Base-by-base conservation (phyloP, 129 eudicot genomes). In the Flaveria bidentis region DNA sequence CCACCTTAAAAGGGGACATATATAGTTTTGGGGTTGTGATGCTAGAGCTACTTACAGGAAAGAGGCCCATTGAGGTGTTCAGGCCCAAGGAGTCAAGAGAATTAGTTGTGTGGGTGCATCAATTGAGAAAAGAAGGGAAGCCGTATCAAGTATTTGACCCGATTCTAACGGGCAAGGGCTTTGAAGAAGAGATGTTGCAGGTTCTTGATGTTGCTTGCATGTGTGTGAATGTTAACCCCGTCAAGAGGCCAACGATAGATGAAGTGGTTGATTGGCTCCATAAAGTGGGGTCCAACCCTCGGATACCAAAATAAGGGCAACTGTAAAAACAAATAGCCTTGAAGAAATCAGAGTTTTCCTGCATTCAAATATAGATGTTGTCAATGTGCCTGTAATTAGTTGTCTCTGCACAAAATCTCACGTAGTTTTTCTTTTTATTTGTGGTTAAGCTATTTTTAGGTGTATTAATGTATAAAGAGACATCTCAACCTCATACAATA, bases 21-120 rank as follows among this genome's bases (percentile, higher is more conserved):
- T 89, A 92, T 60, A 92, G 97, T 79, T 92, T 92, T 68, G 97
- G 97, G 44, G 92, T 92, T 42, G 97, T 92, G 30, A 80, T 92
- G 82, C 91, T 92, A 69, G 97, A 92, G 80, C 82, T 92, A 33
- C 92, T 89, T 25, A 89, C 96, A 2, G 91, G 97, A 23, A 87
- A 82, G 81, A 89, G 97, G 62, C 96, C 97, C 5, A 52, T 52
- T 52, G 96, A 92, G 83, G 80, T 89, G n/a, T 87, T 52, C 58
- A 52, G 58, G 58, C 23, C 58, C 58, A 16, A 52, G 58, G 22
- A 52, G 4, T 52, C 58, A 52, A 15, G 58, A n/a, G 58, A 52
- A 52, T 1, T 52, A 72, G 96, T 91, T 67, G 96, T n/a, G 33
- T 91, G 96, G 97, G 92, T 87, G 76, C 88, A 85, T 57, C 92